Evolutionary conservation across 371 early-diverging fungal species (phyloP).

Genomic region (Thermomucor indicae-seudaticae): DNA sequence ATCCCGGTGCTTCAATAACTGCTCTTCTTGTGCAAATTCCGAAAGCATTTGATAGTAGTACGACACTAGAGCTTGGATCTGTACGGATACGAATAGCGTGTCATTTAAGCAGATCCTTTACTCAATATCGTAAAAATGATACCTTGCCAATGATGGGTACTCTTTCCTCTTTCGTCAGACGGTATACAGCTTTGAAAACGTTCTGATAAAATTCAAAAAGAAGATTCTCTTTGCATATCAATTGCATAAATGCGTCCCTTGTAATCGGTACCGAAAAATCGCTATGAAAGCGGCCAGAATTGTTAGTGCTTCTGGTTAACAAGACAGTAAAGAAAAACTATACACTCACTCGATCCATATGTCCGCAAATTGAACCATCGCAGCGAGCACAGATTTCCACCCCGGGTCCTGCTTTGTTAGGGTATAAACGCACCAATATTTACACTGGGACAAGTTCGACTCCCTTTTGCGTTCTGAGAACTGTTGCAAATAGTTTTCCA

Average conservation of each 20-base stretch:
- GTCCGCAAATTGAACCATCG: slow-evolving; percentile 28
- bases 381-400: slow-evolving; percentile 21
- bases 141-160: background rate
- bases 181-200: background rate
- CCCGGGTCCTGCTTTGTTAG: slow-evolving; percentile 8
- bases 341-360: slow-evolving; percentile 25
- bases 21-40: no score
- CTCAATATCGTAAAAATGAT: background rate
- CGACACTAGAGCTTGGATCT: background rate
- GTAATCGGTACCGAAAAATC: slow-evolving; percentile 8
- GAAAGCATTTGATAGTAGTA: background rate
- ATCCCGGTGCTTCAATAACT: no score
- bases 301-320: background rate
- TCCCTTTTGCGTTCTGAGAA: background rate
- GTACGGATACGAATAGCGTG: no score
- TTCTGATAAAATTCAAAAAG: slow-evolving; percentile 2
- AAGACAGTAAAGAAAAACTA: background rate
- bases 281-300: slow-evolving; percentile 4
- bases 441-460: background rate
- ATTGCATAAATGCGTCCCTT: slow-evolving; percentile 5
- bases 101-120: background rate
- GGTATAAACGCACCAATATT: slow-evolving; percentile 12
- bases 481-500: background rate
- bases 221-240: slow-evolving; percentile 12
- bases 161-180: background rate